phyloP scores from a whole-genome alignment of 306 rosid species.

The Adenanthera pavonina region DNA sequence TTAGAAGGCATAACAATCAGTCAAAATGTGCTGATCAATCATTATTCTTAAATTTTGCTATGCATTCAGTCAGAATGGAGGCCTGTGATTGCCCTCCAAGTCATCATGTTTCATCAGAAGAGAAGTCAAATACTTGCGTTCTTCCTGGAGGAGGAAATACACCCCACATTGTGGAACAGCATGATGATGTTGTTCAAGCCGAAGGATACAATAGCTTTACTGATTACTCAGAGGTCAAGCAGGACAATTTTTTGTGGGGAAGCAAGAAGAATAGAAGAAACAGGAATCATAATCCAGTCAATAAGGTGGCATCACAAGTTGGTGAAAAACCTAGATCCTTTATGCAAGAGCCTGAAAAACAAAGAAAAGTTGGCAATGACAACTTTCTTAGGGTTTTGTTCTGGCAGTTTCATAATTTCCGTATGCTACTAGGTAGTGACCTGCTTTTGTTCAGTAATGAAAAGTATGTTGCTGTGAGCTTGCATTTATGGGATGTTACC shows the following conservation, averaged over 20 bases:
- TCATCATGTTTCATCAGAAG: slow-evolving; percentile 62
- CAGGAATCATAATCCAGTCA: slow-evolving; percentile 58
- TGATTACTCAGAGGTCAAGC: slow-evolving; percentile 63
- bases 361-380: slow-evolving; percentile 73
- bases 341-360: slow-evolving; percentile 83
- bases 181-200: slow-evolving; percentile 53
- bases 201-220: slow-evolving; percentile 61
- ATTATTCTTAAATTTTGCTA: slow-evolving; percentile 90
- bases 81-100: slow-evolving; percentile 99
- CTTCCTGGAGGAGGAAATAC: slow-evolving; percentile 76
- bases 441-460: slow-evolving; percentile 91
- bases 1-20: slow-evolving; percentile 80
- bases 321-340: slow-evolving; percentile 77
- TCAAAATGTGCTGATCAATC: slow-evolving; percentile 90
- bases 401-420: slow-evolving; percentile 98
- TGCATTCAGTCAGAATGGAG: slow-evolving; percentile 97
- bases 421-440: slow-evolving; percentile 97
- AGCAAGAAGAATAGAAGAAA: slow-evolving; percentile 71
- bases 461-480: slow-evolving; percentile 93
- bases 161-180: slow-evolving; percentile 62
- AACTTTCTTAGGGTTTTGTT: slow-evolving; percentile 80
- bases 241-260: slow-evolving; percentile 63
- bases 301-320: slow-evolving; percentile 73
- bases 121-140: slow-evolving; percentile 68
- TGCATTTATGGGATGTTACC: slow-evolving; percentile 96